Conservation (phyloP, 306 rosid species). For the Canavalia ensiformis region DNA sequence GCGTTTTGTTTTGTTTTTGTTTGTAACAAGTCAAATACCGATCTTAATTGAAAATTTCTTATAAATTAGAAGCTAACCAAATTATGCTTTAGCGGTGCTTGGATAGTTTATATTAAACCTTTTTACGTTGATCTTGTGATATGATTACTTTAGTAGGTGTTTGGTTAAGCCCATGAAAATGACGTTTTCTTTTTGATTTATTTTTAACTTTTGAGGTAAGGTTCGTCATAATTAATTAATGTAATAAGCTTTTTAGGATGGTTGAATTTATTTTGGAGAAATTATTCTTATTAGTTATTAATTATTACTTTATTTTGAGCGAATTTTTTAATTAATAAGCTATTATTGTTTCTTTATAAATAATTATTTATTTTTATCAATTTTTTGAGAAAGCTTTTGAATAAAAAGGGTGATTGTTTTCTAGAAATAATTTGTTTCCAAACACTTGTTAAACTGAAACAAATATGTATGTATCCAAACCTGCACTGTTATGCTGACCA, state of each 20-base stretch:
- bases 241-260: neutral
- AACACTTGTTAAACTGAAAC: too few species aligned
- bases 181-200: neutral
- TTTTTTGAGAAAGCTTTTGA: neutral
- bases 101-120: neutral
- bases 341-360: neutral
- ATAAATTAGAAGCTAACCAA: too few species aligned
- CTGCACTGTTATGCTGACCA: neutral
- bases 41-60: neutral
- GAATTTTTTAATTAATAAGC: neutral
- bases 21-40: neutral
- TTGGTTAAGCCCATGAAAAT: neutral
- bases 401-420: neutral
- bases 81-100: neutral
- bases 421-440: neutral
- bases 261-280: neutral
- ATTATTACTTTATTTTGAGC: neutral
- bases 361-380: neutral
- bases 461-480: neutral
- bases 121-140: neutral
- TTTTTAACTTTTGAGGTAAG: neutral
- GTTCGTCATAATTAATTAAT: neutral
- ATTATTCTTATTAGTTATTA: neutral
- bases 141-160: neutral
- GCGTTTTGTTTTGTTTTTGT: neutral